These are phyloP conservation scores for Centrapalus pauciflorus DNA, from an alignment of 129 eudicot genomes.

Conservation along the genomic window DNA sequence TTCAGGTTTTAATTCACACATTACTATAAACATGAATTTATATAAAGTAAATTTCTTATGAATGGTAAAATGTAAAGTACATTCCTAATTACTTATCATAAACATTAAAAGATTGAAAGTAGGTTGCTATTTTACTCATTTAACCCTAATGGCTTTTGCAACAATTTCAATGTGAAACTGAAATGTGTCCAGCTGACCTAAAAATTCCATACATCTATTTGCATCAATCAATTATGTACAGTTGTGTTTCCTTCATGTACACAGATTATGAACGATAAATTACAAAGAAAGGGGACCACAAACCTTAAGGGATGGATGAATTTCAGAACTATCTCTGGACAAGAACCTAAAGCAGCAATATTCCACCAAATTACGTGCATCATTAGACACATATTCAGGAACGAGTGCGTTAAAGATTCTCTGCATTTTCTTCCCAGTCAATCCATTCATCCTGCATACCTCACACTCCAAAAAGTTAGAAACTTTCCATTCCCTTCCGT, in stretches of 20 bases:
- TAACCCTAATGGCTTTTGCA: too few species aligned
- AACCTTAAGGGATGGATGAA: constrained; percentile 76
- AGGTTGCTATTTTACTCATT: too few species aligned
- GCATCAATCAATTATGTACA: background rate
- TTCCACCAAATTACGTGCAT: constrained; percentile 77
- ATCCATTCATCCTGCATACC: constrained; percentile 82
- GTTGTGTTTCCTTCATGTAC: background rate
- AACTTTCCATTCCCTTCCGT: background rate
- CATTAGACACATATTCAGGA: constrained; percentile 42
- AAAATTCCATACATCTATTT: too few species aligned
- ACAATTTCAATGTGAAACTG: too few species aligned
- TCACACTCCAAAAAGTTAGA: constrained; percentile 18
- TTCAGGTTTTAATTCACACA: too few species aligned
- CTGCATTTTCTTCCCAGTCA: constrained; percentile 72
- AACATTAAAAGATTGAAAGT: too few species aligned
- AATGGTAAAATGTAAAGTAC: too few species aligned
- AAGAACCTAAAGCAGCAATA: constrained; percentile 84
- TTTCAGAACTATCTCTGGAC: constrained; percentile 61
- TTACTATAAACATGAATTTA: too few species aligned
- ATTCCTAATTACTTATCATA: too few species aligned
- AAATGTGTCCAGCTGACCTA: too few species aligned
- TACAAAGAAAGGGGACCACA: background rate
- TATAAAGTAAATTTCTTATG: too few species aligned
- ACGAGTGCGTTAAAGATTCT: constrained; percentile 63
- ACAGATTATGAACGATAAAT: background rate